Base-by-base conservation (phyloP, 495 filamentous ascomycete species). In the Cladorrhinum samala region DNA sequence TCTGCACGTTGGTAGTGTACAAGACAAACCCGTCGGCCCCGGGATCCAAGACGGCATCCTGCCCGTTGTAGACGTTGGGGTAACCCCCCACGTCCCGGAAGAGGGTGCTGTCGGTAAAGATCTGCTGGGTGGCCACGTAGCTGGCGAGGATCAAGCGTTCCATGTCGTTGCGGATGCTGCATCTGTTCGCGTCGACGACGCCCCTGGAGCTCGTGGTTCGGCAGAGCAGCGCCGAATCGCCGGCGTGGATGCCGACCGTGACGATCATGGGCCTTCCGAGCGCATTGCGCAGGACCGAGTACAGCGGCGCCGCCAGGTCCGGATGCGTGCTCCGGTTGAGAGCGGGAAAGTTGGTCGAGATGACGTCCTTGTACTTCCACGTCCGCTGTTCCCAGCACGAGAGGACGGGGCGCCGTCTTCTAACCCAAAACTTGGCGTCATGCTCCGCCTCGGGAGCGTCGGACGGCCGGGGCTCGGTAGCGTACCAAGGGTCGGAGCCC, bases 401-500 rank as follows among this genome's bases (percentile, higher is more conserved):
- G 9, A 48, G 46, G 20, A 48, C 8, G 13, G 46, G 46, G 5
- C 46, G 24, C 17, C 17, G 16, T 0, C 20, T 24, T 9, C 6
- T 48, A 24, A 50, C 30, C 47, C 47, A 50, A 9, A 19, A 50
- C 6, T 19, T 20, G 47, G 47, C 47, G 4, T 50, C 14, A 5
- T 9, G 37, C 9, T 4, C 13, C 1, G 17, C 21, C 4, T 14
- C 1, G 30, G 1, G 2, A 6, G 4, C 3, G 18, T 3, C 19
- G 3, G 19, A 2, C 1, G 13, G 18, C 1, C 47, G 47, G 27
- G 19, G 16, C 19, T 50, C 25, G 19, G 47, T 50, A 2, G 4
- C 1, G n/a, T 48, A 48, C 47, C 47, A 50, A n/a, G 47, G 47
- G 25, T 50, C 47, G 17, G 17, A 18, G 2, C 47, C 47, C 2